Base-by-base conservation (phyloP, 176 grass and related monocot species). In the Eragrostis curvula region DNA sequence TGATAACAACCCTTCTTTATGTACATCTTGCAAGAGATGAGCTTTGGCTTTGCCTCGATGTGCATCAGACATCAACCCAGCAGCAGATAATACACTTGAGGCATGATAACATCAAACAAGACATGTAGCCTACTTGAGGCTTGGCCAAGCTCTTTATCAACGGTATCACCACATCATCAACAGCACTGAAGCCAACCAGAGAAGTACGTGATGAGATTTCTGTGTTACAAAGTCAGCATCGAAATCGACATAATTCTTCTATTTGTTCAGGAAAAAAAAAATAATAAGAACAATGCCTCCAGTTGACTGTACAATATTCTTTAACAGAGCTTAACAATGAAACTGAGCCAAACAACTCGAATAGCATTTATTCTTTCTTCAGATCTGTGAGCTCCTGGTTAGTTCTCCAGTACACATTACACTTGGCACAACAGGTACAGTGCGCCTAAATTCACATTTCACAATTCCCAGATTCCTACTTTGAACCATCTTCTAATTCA, bases 361-460 rank as follows among this genome's bases (percentile, higher is more conserved):
- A 65, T 13, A 65, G 7, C 29, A 18, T 18, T 62, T 27, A 65
- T 65, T 36, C 11, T 3, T 17, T 17, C 49, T 51, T 51, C 49
- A 17, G 49, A 51, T 5, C 0, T 17, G 49, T 51, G 49, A 6
- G 10, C 5, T 23, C 21, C 1, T 6, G 30, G 5, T 24, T 3
- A 68, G 65, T 43, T n/a, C 46, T 72, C 70, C 45, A 73, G 70
- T 39, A 55, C 49, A 52, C 47, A 52, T 13, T 53, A 16, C 47
- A 53, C 16, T 52, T 32, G 44, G 25, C 43, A 70, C 7, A 32
- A 15, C 4, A 8, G 59, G n/a, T 29, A 13, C n/a, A 50, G 8
- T 61, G 12, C 13, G 7, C 29, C 46, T 18, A 21, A 71, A 51
- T 40, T 17, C 45, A 43, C 1, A 57, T 17, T n/a, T 58, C 5